phyloP scores from a whole-genome alignment of 164 flowering plant genomes.

The Stephania yunnanensis region DNA sequence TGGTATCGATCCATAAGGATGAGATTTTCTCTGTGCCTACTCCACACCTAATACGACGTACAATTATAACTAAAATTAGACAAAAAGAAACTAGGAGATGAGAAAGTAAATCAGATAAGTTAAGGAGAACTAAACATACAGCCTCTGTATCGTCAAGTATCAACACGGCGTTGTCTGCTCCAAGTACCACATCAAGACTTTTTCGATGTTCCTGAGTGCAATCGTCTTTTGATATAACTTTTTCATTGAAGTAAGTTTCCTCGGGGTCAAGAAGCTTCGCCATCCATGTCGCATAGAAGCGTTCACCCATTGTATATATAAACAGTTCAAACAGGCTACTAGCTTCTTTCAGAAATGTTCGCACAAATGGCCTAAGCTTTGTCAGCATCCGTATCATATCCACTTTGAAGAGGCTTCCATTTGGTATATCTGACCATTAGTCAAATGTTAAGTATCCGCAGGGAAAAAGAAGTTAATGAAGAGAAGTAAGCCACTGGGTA shows the following conservation, averaged over 20 bases:
- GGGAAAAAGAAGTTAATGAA: background rate
- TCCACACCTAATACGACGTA: conserved; percentile 56
- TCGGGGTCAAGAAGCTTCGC: conserved; percentile 71
- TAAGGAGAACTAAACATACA: conserved; percentile 31
- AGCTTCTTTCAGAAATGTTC: conserved; percentile 65
- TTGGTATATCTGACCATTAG: conserved; percentile 32
- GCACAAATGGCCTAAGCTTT: conserved; percentile 81
- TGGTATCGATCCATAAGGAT: conserved; percentile 86
- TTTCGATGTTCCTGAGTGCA: conserved; percentile 68
- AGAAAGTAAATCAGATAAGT: background rate
- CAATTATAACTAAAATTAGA: background rate
- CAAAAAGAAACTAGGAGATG: background rate
- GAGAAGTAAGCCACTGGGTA: background rate
- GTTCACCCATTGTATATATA: conserved; percentile 80
- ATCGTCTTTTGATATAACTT: conserved; percentile 69
- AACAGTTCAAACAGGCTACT: conserved; percentile 78
- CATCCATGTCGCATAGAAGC: conserved; percentile 69
- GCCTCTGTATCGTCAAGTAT: conserved; percentile 89
- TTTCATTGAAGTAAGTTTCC: conserved; percentile 44
- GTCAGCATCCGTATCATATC: conserved; percentile 63
- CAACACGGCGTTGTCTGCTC: conserved; percentile 63
- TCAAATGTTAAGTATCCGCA: background rate
- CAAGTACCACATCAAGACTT: conserved; percentile 80
- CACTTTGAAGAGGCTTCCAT: conserved; percentile 52
- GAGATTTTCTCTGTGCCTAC: conserved; percentile 63